Evolutionary conservation across 768 basidiomycete genomes (phyloP), one percentile per base, ranked within the genome.

Genomic region (Termitomyces sp.): DNA sequence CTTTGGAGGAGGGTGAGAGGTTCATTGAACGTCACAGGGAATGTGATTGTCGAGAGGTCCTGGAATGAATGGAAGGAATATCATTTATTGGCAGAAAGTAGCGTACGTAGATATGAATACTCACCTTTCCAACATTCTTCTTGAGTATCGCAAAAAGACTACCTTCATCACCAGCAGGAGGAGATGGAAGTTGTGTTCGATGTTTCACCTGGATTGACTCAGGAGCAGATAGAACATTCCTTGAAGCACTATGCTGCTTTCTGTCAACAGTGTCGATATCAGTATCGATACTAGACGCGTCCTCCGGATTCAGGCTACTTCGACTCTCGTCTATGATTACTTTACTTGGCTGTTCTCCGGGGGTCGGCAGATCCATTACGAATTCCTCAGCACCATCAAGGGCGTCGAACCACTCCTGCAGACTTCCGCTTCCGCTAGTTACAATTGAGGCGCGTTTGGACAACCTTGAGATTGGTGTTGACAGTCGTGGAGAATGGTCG

Each of bases 11-110:
- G 75, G 0, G 88, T 89, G 35, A 95, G 70, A 30, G 92, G 92
- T 63, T 95, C 92, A 61, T 95, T 95, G 73, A 94, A 95, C 2
- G 86, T 82, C 2, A 94, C 89, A n/a, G 92, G 92, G 57, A 94
- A 83, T 2, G 88, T 77, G 28, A 94, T 86, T 34, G 87, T 86
- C 14, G 90, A 86, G 9, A 93, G 73, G 68, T 94, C 91, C 91
- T 93, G 25, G 2, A 7, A n/a, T 28, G 37, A 9, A 39, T 11
- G 35, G 9, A 3, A 5, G 11, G 17, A 21, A 37, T 50, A 1
- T 2, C 35, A n/a, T 27, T 27, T n/a, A 34, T 21, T 32, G 17
- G 16, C 27, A 59, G 19, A 52, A 53, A 55, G 17, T 37, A 46
- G 28, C 52, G 40, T 32, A 59, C 34, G 34, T 17, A 27, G 41